Percentiles rank a stretch among this genome's conserved stretches.
phyloP scores from a whole-genome alignment of 2,329 filamentous ascomycete species.

The Paracoccidioides brasiliensis region DNA sequence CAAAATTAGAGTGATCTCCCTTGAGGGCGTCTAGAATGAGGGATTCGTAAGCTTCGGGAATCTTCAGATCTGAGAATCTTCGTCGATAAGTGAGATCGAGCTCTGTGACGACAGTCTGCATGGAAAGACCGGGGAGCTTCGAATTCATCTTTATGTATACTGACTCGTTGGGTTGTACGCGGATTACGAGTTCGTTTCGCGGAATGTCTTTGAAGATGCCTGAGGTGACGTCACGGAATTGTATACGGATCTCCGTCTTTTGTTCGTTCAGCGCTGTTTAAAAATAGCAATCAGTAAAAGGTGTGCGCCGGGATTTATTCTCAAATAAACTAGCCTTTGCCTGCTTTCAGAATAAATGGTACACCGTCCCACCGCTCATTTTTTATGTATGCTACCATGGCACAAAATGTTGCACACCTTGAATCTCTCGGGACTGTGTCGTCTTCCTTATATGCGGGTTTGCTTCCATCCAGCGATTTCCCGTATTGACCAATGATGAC shows the following conservation, averaged over 20 bases:
- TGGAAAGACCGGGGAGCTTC: slow-evolving; percentile 92
- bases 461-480: slow-evolving; percentile 87
- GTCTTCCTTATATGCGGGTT: slow-evolving; percentile 97
- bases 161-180: slow-evolving; percentile 97
- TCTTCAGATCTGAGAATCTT: slow-evolving; percentile 98
- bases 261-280: slow-evolving; percentile 78
- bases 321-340: slow-evolving; percentile 48
- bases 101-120: slow-evolving; percentile 98
- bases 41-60: slow-evolving; percentile 97
- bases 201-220: slow-evolving; percentile 99
- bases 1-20: slow-evolving; percentile 99
- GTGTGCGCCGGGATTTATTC: background rate
- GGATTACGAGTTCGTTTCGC: slow-evolving; percentile 96
- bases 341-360: slow-evolving; percentile 98
- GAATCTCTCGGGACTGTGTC: slow-evolving; percentile 96
- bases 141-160: slow-evolving; percentile 99
- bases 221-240: slow-evolving; percentile 98
- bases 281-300: background rate
- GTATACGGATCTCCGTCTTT: slow-evolving; percentile 97
- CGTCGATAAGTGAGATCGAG: slow-evolving; percentile 95
- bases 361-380: slow-evolving; percentile 99
- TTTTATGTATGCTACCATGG: slow-evolving; percentile 96
- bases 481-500: slow-evolving; percentile 99
- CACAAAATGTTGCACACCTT: slow-evolving; percentile 94
- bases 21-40: slow-evolving; percentile 94